Evolutionary conservation across 129 eudicot species (phyloP).

Genomic region (Dittrichia graveolens): DNA sequence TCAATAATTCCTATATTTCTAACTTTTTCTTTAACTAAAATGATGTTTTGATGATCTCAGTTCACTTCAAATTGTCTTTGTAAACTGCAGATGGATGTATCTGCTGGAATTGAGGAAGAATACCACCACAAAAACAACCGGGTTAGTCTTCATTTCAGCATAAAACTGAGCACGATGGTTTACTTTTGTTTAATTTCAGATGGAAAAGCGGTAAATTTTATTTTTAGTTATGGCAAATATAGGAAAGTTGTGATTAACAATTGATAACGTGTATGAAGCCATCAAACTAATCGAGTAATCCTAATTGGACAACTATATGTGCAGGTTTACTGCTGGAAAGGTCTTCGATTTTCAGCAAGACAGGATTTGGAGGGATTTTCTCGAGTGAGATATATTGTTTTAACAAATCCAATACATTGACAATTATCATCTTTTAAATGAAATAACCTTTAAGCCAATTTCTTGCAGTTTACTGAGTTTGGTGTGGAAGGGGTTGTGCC

Average conservation of each 20-base stretch:
- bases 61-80: conserved; percentile 5
- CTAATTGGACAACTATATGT: conserved; percentile 10
- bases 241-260: not conserved
- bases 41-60: not conserved
- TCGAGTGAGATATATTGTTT: conserved; percentile 53
- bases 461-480: conserved; percentile 79
- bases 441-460: not conserved
- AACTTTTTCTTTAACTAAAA: not conserved
- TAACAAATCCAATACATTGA: not conserved
- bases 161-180: no score
- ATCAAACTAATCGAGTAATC: not conserved
- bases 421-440: not conserved
- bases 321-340: conserved; percentile 99
- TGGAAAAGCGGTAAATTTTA: no score
- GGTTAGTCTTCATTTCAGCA: conserved; percentile 48
- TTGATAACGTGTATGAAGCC: not conserved
- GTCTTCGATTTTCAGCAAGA: conserved; percentile 91
- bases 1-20: not conserved
- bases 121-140: conserved; percentile 94
- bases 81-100: conserved; percentile 73
- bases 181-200: not conserved
- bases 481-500: conserved; percentile 98
- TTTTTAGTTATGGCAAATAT: not conserved
- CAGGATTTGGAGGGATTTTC: conserved; percentile 98
- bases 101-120: conserved; percentile 95